These are phyloP conservation scores for Neospora caninum DNA, from an alignment of 169 alveolate species.

Conservation along the genomic window DNA sequence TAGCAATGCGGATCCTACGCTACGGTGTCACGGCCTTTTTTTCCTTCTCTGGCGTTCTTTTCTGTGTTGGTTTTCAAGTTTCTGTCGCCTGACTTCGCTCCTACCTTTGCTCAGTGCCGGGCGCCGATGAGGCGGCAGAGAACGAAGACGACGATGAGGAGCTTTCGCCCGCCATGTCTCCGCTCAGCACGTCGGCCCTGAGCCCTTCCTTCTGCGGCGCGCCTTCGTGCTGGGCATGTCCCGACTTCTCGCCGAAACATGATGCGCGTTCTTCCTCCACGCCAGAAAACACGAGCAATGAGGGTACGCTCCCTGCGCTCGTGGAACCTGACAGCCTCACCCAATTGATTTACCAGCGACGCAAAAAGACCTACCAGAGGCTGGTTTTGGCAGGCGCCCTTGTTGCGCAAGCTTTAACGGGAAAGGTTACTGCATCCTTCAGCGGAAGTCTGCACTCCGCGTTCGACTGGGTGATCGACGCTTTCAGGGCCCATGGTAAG, in stretches of 20 bases:
- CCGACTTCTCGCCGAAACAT: no score
- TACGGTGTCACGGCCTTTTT: no score
- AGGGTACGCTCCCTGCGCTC: not conserved
- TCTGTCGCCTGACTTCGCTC: no score
- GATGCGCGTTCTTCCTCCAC: no score
- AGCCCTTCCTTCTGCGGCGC: not conserved
- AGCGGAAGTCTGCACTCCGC: not conserved
- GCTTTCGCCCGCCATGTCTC: not conserved
- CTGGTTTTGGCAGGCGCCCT: constrained; percentile 31
- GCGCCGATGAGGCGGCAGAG: not conserved
- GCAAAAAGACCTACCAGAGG: not conserved
- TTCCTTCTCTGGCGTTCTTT: no score
- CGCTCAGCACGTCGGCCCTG: not conserved
- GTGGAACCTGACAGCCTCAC: not conserved
- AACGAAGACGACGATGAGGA: not conserved
- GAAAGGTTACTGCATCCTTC: not conserved
- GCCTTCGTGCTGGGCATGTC: not conserved
- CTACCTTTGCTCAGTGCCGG: not conserved
- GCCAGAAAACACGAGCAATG: not conserved
- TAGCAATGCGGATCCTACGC: no score
- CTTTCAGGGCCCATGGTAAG: not conserved
- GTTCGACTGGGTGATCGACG: constrained; percentile 22
- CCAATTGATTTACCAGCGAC: not conserved
- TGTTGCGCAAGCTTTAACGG: constrained; percentile 10
- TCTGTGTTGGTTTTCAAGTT: no score